Evolutionary conservation across 2,329 filamentous ascomycete species (phyloP).

Genomic region (Diplodia sapinea): DNA sequence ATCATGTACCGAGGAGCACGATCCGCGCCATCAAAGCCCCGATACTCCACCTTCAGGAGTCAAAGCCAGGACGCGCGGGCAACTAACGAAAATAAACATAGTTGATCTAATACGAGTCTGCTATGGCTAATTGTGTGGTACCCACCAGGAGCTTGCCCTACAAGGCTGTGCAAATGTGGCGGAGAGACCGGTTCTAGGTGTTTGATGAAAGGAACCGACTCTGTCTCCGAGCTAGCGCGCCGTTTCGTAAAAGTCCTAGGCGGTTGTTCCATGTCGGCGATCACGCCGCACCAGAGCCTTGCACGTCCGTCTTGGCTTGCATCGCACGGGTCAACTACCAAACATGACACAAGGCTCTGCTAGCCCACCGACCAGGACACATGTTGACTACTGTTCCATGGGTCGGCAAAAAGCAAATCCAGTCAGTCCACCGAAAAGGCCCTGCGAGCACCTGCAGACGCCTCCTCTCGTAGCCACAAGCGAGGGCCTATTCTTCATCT

Average conservation of each 20-base stretch:
- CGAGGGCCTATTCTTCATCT: background rate
- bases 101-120: background rate
- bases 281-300: slow-evolving; percentile 3
- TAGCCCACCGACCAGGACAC: background rate
- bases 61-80: too few species aligned
- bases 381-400: background rate
- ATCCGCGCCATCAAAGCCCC: too few species aligned
- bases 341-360: background rate
- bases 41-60: too few species aligned
- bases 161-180: background rate
- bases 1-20: too few species aligned
- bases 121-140: background rate
- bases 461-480: slow-evolving; percentile 12
- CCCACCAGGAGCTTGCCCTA: background rate
- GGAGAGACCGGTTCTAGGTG: background rate
- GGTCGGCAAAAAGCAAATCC: slow-evolving; percentile 9
- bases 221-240: background rate
- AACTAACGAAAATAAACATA: too few species aligned
- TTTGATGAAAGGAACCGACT: background rate
- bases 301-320: slow-evolving; percentile 24
- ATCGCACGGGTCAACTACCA: slow-evolving; percentile 7
- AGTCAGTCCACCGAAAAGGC: slow-evolving; percentile 19
- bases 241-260: slow-evolving; percentile 13
- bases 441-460: slow-evolving; percentile 19
- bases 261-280: slow-evolving; percentile 15